phyloP scores from a whole-genome alignment of 306 rosid species.

The Trifolium pratense region DNA sequence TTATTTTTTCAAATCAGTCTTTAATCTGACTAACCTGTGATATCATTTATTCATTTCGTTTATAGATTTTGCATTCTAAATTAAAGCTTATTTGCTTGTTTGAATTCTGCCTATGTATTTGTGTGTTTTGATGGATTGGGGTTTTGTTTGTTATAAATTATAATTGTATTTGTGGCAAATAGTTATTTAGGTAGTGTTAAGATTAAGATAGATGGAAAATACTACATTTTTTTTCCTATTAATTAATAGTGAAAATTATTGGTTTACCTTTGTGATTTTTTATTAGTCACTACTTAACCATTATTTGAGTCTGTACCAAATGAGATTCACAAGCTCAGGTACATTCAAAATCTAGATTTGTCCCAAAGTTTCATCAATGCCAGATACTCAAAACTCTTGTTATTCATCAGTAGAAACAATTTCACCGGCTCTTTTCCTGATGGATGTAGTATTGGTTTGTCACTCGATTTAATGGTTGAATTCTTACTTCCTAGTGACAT shows the following conservation, averaged over 20 bases:
- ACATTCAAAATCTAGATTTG: not conserved
- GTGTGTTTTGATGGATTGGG: not conserved
- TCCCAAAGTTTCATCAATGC: not conserved
- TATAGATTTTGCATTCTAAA: slow-evolving; percentile 12
- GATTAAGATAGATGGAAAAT: not conserved
- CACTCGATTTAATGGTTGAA: too few relatives aligned
- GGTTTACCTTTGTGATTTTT: not conserved
- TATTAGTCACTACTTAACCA: not conserved
- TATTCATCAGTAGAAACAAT: too few relatives aligned
- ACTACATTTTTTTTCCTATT: not conserved
- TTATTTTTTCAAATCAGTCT: too few relatives aligned
- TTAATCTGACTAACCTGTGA: too few relatives aligned
- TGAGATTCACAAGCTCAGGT: not conserved
- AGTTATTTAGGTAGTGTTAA: too few relatives aligned
- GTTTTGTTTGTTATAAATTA: not conserved
- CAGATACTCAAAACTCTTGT: too few relatives aligned
- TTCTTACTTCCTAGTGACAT: too few relatives aligned
- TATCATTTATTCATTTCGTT: too few relatives aligned
- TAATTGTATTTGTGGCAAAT: not conserved
- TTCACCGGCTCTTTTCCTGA: too few relatives aligned
- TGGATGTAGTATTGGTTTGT: too few relatives aligned
- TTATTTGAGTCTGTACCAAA: too few relatives aligned
- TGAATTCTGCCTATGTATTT: not conserved
- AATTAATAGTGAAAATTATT: not conserved
- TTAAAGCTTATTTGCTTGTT: slow-evolving; percentile 9